These are phyloP conservation scores for Colletotrichum orchidophilum DNA, from an alignment of 2,329 filamentous ascomycete species.

Conservation along the genomic window DNA sequence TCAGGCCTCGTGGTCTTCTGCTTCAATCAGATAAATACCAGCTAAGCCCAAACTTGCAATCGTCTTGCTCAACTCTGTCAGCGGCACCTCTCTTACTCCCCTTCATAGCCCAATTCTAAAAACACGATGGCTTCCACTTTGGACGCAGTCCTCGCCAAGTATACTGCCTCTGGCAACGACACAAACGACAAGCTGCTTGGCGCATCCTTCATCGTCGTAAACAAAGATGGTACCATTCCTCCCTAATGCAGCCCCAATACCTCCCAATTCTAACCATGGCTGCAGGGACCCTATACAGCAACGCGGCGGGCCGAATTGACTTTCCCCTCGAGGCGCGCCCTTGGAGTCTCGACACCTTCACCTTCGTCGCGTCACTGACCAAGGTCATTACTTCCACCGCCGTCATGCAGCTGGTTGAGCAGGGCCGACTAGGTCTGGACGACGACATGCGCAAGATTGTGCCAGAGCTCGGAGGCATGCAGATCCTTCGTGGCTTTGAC, in stretches of 20 bases:
- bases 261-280: background rate
- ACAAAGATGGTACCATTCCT: constrained; percentile 41
- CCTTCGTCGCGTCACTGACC: constrained; percentile 53
- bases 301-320: constrained; percentile 47
- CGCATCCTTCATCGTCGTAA: constrained; percentile 46
- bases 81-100: background rate
- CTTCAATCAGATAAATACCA: background rate
- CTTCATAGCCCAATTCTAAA: too few relatives aligned
- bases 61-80: background rate
- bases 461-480: constrained; percentile 45
- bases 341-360: constrained; percentile 46
- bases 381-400: constrained; percentile 51
- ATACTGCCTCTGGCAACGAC: constrained; percentile 41
- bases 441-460: constrained; percentile 46
- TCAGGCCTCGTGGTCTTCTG: background rate
- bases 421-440: constrained; percentile 45
- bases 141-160: constrained; percentile 40
- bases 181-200: constrained; percentile 47
- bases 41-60: background rate
- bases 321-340: constrained; percentile 40
- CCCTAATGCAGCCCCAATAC: background rate
- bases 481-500: constrained; percentile 50
- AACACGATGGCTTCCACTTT: background rate
- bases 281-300: constrained; percentile 46
- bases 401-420: constrained; percentile 52